These are phyloP conservation scores for Alternaria ventricosa DNA, from an alignment of 2,329 filamentous ascomycete genomes.

Conservation along the genomic window DNA sequence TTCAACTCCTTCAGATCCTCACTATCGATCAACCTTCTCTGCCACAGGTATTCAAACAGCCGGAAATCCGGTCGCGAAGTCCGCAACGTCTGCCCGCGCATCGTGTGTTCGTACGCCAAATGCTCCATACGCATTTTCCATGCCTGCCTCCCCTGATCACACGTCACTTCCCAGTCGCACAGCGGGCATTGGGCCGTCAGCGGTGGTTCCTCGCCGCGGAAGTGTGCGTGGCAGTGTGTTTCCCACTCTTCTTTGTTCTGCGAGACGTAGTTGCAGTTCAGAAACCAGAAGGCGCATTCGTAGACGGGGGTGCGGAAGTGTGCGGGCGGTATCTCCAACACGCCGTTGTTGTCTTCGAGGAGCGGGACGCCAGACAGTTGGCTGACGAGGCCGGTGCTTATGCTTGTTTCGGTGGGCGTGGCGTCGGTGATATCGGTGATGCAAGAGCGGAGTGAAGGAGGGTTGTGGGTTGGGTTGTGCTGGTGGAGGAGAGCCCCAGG, in stretches of 20 bases:
- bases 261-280: conserved; percentile 36
- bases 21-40: conserved; percentile 38
- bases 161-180: conserved; percentile 33
- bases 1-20: conserved; percentile 43
- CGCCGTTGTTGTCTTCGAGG: conserved; percentile 38
- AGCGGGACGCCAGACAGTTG: conserved; percentile 27
- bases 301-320: conserved; percentile 21
- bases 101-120: conserved; percentile 31
- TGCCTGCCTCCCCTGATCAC: conserved; percentile 18
- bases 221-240: conserved; percentile 42
- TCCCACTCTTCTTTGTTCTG: conserved; percentile 34
- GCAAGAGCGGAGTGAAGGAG: conserved; percentile 36
- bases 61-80: conserved; percentile 37
- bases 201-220: conserved; percentile 42
- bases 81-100: conserved; percentile 31
- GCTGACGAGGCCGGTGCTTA: conserved; percentile 34
- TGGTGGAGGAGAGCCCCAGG: conserved; percentile 37
- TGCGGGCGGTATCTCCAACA: conserved; percentile 26
- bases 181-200: conserved; percentile 39
- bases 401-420: conserved; percentile 34
- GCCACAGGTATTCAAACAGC: conserved; percentile 40
- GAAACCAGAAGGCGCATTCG: conserved; percentile 46
- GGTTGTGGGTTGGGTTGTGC: conserved; percentile 22
- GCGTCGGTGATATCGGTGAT: conserved; percentile 29
- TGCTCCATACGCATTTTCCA: conserved; percentile 41